Evolutionary conservation across 2,329 filamentous ascomycete genomes (phyloP), one percentile per base, ranked within the genome.

Genomic region (Cordyceps militaris): DNA sequence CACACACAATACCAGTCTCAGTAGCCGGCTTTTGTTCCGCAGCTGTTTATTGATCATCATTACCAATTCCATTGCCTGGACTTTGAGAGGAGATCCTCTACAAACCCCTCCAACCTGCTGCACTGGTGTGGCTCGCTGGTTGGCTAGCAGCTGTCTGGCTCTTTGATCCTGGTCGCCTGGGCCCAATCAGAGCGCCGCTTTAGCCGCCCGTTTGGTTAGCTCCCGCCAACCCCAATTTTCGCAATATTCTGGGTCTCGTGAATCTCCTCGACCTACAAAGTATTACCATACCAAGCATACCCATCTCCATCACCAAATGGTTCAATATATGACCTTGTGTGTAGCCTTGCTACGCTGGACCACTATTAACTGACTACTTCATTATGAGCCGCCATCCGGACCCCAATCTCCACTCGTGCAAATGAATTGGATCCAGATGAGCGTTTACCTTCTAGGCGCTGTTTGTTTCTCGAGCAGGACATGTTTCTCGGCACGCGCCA

Each of bases 161-260:
- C 38, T 28, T 6, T 23, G n/a, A 34, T 21, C 16, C 43, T 30
- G 24, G 34, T 16, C 34, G 9, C 28, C 4, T 26, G 19, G 19
- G 30, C 36, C 55, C 8, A 57, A 57, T 57, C 55, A 50, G 6
- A 43, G 46, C 7, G 19, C 24, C 10, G 9, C n/a, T 50, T 26
- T 50, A 43, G 28, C 55, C 55, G 55, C 55, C 55, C 55, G 55
- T 57, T 44, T 50, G 36, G 14, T 40, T 50, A 50, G 54, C 54
- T 50, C 36, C 47, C 46, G 54, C 46, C 44, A 49, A 44, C 54
- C 24, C 34, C 44, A 43, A 34, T 34, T 42, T 50, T 10, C 3
- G 30, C n/a, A 21, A 48, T 48, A 48, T 21, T 14, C 24, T 46
- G 9, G 11, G 4, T 13, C 16, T 19, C 24, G 11, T 19, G 26